Evolutionary conservation across 116 monocot species (phyloP).

Genomic region (Iris pallida): DNA sequence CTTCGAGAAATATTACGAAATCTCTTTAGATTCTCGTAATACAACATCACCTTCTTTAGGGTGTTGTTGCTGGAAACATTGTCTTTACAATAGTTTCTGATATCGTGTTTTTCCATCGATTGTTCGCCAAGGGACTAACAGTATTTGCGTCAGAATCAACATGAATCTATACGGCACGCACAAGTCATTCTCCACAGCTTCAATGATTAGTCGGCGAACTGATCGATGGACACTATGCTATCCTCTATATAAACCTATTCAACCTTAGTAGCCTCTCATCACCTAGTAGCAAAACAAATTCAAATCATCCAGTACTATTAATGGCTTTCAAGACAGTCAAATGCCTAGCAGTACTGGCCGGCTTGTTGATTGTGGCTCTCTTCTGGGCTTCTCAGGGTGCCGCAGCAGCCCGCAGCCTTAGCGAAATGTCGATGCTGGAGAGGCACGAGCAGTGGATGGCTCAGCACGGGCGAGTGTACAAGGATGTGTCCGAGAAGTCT

Average conservation of each 20-base stretch:
- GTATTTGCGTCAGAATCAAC: neutral
- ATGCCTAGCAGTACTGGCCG: neutral
- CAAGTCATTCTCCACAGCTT: neutral
- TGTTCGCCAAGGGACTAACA: too few relatives aligned
- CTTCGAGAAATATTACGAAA: too few relatives aligned
- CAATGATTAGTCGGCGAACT: neutral
- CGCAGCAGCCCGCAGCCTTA: neutral
- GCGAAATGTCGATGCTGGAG: conserved; percentile 8
- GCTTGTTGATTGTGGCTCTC: neutral
- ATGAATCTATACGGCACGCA: neutral
- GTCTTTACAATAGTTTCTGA: too few relatives aligned
- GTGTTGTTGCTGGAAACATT: too few relatives aligned
- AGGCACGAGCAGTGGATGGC: conserved; percentile 33
- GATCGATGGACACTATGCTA: too few relatives aligned
- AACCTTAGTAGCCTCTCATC: too few relatives aligned
- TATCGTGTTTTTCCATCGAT: too few relatives aligned
- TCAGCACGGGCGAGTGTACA: conserved; percentile 15
- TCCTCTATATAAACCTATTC: too few relatives aligned
- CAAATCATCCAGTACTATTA: neutral
- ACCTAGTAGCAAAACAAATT: too few relatives aligned
- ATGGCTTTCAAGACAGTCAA: neutral
- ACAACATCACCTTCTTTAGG: too few relatives aligned
- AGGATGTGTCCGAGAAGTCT: conserved; percentile 20
- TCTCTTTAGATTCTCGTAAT: too few relatives aligned
- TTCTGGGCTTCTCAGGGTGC: conserved; percentile 1